phyloP scores from a whole-genome alignment of 257 asterid species.

The Cinchona pubescens region DNA sequence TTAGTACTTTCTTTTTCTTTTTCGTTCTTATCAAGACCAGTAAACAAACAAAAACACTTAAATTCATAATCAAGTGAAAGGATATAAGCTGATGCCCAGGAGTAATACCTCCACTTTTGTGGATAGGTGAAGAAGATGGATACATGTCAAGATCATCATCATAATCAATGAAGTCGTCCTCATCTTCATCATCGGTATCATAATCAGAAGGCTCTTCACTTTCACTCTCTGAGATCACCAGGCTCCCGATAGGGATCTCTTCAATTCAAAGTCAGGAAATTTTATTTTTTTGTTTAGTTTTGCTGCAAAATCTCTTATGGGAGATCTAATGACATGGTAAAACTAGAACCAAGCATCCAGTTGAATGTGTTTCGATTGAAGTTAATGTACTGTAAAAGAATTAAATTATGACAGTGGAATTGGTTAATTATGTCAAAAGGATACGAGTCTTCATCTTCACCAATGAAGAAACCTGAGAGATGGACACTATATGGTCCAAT shows the following conservation, averaged over 20 bases:
- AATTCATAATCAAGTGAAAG: background rate
- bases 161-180: slow-evolving; percentile 49
- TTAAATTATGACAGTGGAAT: background rate
- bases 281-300: too few relatives aligned
- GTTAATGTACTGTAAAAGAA: background rate
- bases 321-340: background rate
- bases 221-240: slow-evolving; percentile 43
- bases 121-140: slow-evolving; percentile 52
- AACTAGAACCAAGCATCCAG: background rate
- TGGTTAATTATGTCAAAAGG: slow-evolving; percentile 31
- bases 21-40: background rate
- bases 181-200: slow-evolving; percentile 57
- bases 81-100: background rate
- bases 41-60: background rate
- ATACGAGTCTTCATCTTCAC: slow-evolving; percentile 59
- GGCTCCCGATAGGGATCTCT: slow-evolving; percentile 51
- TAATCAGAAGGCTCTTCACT: slow-evolving; percentile 40
- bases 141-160: slow-evolving; percentile 50
- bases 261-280: slow-evolving; percentile 42
- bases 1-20: background rate
- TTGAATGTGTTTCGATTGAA: background rate
- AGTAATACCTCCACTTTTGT: slow-evolving; percentile 72
- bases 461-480: slow-evolving; percentile 84
- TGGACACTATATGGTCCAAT: slow-evolving; percentile 73
- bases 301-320: too few relatives aligned